These are phyloP conservation scores for Pyrus communis DNA, from an alignment of 306 rosid genomes.

Conservation along the genomic window DNA sequence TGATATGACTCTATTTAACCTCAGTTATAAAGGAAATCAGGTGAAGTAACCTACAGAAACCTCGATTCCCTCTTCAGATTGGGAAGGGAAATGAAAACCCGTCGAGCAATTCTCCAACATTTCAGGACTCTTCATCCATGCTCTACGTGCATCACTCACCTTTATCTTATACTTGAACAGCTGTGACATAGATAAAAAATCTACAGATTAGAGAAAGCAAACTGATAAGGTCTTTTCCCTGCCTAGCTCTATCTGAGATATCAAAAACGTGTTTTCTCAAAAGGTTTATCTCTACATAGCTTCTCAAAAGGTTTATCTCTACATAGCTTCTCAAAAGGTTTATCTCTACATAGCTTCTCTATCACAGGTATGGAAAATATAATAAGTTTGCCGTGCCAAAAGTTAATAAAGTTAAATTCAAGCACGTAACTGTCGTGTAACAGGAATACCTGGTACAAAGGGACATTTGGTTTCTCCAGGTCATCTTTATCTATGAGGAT, in stretches of 20 bases:
- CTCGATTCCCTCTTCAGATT: constrained; percentile 42
- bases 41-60: constrained; percentile 26
- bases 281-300: background rate
- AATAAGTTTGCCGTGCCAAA: background rate
- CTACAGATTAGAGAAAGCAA: background rate
- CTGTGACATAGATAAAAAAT: constrained; percentile 32
- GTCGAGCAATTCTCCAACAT: constrained; percentile 67
- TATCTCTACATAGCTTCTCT: background rate
- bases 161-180: constrained; percentile 63
- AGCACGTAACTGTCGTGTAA: background rate
- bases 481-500: constrained; percentile 34
- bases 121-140: constrained; percentile 85
- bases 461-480: constrained; percentile 40
- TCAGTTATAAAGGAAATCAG: background rate
- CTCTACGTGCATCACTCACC: constrained; percentile 64
- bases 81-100: constrained; percentile 66
- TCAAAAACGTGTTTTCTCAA: background rate
- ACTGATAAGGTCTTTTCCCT: background rate
- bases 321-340: background rate
- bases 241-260: background rate
- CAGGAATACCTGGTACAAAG: constrained; percentile 58
- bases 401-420: background rate
- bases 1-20: background rate
- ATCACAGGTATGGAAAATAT: background rate
- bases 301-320: background rate